Conservation (phyloP, 805 yeast species). For the Saturnispora serradocipensis region DNA sequence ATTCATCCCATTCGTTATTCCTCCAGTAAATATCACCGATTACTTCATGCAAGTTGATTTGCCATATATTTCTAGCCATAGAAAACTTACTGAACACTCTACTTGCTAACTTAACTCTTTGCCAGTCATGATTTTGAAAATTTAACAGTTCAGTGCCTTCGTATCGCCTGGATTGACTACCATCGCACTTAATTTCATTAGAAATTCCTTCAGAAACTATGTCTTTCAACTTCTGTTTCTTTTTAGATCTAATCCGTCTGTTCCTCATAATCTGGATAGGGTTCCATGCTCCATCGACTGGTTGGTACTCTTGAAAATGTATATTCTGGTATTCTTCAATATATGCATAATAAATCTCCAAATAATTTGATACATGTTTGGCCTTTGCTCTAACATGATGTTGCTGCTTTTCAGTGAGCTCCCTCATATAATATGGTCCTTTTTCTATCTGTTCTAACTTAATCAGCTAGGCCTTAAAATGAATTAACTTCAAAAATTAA, state of each 20-base stretch:
- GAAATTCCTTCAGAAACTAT: conserved; percentile 2
- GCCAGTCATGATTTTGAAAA: conserved; percentile 3
- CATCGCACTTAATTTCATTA: neutral
- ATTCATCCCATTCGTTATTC: conserved; percentile 40
- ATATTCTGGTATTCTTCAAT: conserved; percentile 34
- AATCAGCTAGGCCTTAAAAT: neutral
- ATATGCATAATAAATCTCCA: conserved; percentile 42
- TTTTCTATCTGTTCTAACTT: neutral
- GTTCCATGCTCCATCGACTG: conserved; percentile 63
- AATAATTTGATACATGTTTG: conserved; percentile 15
- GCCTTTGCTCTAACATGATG: conserved; percentile 1
- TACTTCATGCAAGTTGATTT: conserved; percentile 51
- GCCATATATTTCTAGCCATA: conserved; percentile 47
- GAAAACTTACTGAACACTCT: conserved; percentile 46
- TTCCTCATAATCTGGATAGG: conserved; percentile 79
- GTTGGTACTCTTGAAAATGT: conserved; percentile 29
- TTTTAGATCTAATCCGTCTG: conserved; percentile 46
- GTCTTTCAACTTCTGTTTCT: conserved; percentile 38
- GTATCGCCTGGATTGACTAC: neutral
- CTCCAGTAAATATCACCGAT: conserved; percentile 53
- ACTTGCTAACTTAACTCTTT: conserved; percentile 48
- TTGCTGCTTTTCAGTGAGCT: conserved; percentile 1
- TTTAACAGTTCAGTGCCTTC: neutral
- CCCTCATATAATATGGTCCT: neutral
- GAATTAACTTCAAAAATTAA: neutral